Percentiles rank a stretch among this genome's conserved stretches.
Conservation (phyloP, 2,329 filamentous ascomycete species). For the Phyllosticta citrichinensis region DNA sequence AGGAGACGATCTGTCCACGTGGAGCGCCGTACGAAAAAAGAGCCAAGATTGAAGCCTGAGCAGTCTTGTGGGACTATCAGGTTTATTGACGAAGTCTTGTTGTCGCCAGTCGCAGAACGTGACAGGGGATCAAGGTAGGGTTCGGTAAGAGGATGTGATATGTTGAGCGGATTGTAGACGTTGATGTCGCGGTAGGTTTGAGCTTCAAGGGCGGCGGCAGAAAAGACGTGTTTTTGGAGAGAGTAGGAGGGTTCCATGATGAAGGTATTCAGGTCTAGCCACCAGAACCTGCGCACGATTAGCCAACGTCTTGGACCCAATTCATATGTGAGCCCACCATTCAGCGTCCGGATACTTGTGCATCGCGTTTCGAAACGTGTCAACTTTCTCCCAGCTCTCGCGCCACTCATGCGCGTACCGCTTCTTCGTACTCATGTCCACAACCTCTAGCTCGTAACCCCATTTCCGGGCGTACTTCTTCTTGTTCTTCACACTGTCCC, state of each 20-base stretch:
- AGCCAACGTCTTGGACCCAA: neutral
- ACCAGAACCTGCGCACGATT: constrained; percentile 77
- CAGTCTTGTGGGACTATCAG: constrained; percentile 89
- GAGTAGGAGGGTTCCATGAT: constrained; percentile 95
- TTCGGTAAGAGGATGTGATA: constrained; percentile 68
- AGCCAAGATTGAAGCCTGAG: constrained; percentile 89
- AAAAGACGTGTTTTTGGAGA: constrained; percentile 82
- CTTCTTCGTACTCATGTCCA: constrained; percentile 98
- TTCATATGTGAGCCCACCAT: constrained; percentile 53
- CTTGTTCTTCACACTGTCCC: constrained; percentile 94
- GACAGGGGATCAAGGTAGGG: constrained; percentile 67
- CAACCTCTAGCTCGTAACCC: constrained; percentile 93
- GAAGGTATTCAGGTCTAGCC: constrained; percentile 94
- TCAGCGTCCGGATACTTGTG: constrained; percentile 91
- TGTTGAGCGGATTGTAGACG: constrained; percentile 87
- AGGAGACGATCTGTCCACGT: constrained; percentile 84
- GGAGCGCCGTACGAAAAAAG: constrained; percentile 81
- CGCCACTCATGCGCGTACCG: constrained; percentile 98
- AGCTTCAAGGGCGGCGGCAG: constrained; percentile 60
- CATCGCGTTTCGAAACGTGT: constrained; percentile 79
- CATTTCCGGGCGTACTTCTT: constrained; percentile 74
- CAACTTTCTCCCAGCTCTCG: constrained; percentile 98
- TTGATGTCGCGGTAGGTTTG: constrained; percentile 93
- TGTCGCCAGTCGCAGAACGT: constrained; percentile 66
- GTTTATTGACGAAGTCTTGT: constrained; percentile 68